These are phyloP conservation scores for Fusarium circinatum DNA, from an alignment of 2,329 filamentous ascomycete genomes.

Conservation along the genomic window DNA sequence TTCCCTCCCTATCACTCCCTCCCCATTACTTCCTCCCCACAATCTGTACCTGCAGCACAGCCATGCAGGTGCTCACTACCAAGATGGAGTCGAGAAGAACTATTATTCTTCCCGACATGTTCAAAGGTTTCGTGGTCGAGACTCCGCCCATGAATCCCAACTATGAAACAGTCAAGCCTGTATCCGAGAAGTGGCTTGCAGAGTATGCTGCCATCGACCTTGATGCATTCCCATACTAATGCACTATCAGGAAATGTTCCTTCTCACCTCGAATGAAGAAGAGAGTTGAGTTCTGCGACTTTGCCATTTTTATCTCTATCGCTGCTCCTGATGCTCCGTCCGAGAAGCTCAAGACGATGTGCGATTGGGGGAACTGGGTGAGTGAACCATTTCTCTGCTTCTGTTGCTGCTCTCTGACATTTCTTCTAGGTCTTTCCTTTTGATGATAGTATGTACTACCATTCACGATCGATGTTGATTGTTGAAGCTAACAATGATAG, in stretches of 20 bases:
- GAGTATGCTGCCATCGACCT: neutral
- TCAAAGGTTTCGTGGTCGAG: conserved; percentile 7
- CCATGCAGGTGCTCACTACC: neutral
- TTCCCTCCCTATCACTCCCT: neutral
- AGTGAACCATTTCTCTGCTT: neutral
- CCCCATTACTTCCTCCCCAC: neutral
- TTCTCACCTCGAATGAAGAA: conserved; percentile 12
- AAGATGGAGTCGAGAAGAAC: neutral
- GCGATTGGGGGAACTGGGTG: conserved; percentile 25
- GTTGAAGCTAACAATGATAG: neutral
- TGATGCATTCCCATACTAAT: neutral
- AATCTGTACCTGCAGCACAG: neutral
- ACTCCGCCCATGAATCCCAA: neutral
- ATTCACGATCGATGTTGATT: rapidly evolving
- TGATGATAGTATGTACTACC: neutral
- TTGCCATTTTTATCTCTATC: conserved; percentile 15
- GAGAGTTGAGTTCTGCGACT: conserved; percentile 20
- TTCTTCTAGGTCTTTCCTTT: conserved; percentile 1
- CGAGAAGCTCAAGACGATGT: conserved; percentile 20
- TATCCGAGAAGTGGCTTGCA: conserved; percentile 16
- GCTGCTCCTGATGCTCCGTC: conserved; percentile 9
- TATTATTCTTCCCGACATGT: conserved; percentile 3
- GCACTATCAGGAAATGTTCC: neutral
- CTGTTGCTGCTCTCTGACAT: neutral
- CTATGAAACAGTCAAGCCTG: conserved; percentile 8